These are phyloP conservation scores for Tetrastigma voinierianum DNA, from an alignment of 164 flowering plant species.

Conservation along the genomic window DNA sequence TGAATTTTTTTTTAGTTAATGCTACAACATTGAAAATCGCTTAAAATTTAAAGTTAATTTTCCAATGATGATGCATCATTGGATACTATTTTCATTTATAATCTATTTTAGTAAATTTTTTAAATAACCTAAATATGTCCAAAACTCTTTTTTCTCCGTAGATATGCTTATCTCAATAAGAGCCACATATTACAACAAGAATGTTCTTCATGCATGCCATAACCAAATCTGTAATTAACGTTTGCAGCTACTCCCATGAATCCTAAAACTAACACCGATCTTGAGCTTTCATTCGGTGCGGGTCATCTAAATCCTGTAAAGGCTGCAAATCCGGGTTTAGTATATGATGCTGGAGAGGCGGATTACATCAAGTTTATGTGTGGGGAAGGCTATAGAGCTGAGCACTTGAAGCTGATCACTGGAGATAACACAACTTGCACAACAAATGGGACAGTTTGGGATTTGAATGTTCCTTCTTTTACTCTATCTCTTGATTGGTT, in stretches of 20 bases:
- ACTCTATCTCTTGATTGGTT: conserved; percentile 11
- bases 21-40: no score
- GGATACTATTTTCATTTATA: no score
- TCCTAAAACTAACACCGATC: conserved; percentile 23
- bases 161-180: no score
- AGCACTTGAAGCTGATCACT: conserved; percentile 26
- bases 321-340: conserved; percentile 53
- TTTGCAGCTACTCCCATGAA: conserved; percentile 50
- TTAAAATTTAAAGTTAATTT: no score
- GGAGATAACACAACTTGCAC: conserved; percentile 40
- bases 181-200: no score
- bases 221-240: no score
- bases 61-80: no score
- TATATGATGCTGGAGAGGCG: conserved; percentile 45
- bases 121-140: no score
- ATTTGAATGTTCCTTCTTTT: conserved; percentile 64
- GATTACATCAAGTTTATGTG: conserved; percentile 57
- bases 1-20: no score
- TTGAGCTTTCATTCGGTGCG: conserved; percentile 57
- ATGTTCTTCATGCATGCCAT: no score
- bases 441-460: conserved; percentile 36
- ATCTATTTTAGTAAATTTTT: no score
- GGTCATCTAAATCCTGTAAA: conserved; percentile 53
- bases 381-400: conserved; percentile 38
- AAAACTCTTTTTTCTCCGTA: no score